Conservation (phyloP, 768 basidiomycete genomes). For the Tricholoma furcatifolium region DNA sequence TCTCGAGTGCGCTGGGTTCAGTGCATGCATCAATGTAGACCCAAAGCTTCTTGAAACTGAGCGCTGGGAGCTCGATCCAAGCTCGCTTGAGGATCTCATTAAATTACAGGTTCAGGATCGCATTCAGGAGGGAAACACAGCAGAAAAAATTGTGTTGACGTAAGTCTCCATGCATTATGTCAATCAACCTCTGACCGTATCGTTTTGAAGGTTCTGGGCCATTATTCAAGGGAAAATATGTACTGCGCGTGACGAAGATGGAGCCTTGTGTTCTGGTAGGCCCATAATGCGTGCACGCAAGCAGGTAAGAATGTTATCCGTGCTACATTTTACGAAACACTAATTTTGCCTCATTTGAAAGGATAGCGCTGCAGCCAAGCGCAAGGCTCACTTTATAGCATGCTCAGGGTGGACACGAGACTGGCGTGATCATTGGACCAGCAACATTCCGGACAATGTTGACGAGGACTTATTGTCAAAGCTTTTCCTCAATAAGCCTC, state of each 20-base stretch:
- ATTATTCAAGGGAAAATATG: background rate
- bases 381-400: slow-evolving; percentile 2
- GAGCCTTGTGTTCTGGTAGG: background rate
- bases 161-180: background rate
- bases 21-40: slow-evolving; percentile 1
- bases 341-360: background rate
- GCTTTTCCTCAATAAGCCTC: background rate
- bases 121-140: background rate
- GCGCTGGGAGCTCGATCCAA: slow-evolving; percentile 1
- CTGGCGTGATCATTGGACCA: background rate
- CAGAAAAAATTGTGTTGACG: background rate
- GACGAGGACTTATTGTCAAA: slow-evolving; percentile 2
- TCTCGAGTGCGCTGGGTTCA: slow-evolving; percentile 1
- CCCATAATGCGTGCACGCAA: background rate
- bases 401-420: background rate
- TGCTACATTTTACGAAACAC: background rate
- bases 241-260: background rate
- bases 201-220: background rate
- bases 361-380: background rate
- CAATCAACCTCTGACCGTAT: too few relatives aligned
- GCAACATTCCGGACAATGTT: slow-evolving; percentile 1
- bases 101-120: background rate
- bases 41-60: background rate
- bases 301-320: background rate
- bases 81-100: background rate